phyloP scores from a whole-genome alignment of 2,329 filamentous ascomycete species.

The Fusarium lateritium region DNA sequence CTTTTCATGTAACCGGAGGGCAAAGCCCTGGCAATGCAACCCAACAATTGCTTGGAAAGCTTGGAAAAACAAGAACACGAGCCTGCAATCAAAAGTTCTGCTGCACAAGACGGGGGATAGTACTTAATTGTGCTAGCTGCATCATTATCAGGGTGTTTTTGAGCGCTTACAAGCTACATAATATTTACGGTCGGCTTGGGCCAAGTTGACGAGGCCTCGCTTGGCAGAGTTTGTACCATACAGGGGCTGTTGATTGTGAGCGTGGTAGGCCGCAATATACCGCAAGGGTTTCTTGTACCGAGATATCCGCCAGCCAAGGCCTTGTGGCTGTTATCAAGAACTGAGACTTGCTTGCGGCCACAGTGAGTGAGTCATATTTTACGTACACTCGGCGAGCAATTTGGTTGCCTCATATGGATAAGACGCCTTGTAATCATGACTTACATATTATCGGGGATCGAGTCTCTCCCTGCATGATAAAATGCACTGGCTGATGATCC shows the following conservation, averaged over 20 bases:
- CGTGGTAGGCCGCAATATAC: no score
- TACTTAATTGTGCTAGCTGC: slow-evolving; percentile 12
- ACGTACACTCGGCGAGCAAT: no score
- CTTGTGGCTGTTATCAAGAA: no score
- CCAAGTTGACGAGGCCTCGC: no score
- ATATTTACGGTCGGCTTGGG: neutral
- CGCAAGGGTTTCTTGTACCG: no score
- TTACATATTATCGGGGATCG: neutral
- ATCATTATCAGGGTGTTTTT: slow-evolving; percentile 13
- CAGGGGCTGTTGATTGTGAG: no score
- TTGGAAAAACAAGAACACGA: slow-evolving; percentile 23
- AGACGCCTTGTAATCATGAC: no score
- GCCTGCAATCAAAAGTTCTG: slow-evolving; percentile 35
- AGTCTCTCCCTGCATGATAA: neutral
- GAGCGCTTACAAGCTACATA: slow-evolving; percentile 5
- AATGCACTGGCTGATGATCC: neutral
- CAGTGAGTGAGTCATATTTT: no score
- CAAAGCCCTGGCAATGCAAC: slow-evolving; percentile 11
- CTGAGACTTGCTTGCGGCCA: no score
- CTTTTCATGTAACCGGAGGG: slow-evolving; percentile 5
- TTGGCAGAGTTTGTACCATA: no score
- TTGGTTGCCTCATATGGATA: no score
- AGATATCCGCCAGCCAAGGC: no score
- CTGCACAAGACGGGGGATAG: neutral
- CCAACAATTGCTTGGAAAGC: neutral